phyloP scores from a whole-genome alignment of 345 rosid genomes.

The Xanthoceras sorbifolium region DNA sequence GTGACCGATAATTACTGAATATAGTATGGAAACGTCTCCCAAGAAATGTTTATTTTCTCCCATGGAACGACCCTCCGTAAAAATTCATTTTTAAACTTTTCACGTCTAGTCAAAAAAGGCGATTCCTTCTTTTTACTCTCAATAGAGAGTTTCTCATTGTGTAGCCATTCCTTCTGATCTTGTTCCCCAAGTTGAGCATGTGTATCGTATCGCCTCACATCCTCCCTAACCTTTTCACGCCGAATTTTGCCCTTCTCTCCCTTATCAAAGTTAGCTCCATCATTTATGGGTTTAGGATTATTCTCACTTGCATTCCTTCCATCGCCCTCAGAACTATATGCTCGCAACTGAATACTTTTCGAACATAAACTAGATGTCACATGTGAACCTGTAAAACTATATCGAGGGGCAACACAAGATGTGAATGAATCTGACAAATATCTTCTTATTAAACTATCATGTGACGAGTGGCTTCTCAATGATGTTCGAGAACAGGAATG shows the following conservation, averaged over 20 bases:
- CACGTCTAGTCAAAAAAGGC: slow-evolving; percentile 66
- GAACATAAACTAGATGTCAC: slow-evolving; percentile 27
- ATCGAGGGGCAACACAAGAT: slow-evolving; percentile 26
- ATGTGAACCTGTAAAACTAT: slow-evolving; percentile 21
- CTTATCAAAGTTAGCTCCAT: slow-evolving; percentile 42
- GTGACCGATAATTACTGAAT: slow-evolving; percentile 65
- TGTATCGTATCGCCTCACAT: slow-evolving; percentile 46
- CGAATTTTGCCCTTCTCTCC: slow-evolving; percentile 51
- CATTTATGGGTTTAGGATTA: slow-evolving; percentile 52
- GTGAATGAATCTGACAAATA: slow-evolving; percentile 34
- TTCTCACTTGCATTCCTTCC: slow-evolving; percentile 82
- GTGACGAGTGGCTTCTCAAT: slow-evolving; percentile 26
- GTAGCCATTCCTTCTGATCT: slow-evolving; percentile 97
- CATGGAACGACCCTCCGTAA: slow-evolving; percentile 83
- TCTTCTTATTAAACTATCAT: slow-evolving; percentile 40
- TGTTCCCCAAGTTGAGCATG: slow-evolving; percentile 84
- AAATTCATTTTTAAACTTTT: slow-evolving; percentile 80
- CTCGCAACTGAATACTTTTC: slow-evolving; percentile 46
- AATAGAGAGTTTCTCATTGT: slow-evolving; percentile 66
- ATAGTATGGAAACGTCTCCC: slow-evolving; percentile 92
- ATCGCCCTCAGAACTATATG: slow-evolving; percentile 79
- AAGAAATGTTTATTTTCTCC: slow-evolving; percentile 87
- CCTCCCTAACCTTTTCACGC: slow-evolving; percentile 29
- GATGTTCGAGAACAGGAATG: slow-evolving; percentile 34
- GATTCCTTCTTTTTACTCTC: slow-evolving; percentile 82